phyloP scores from a whole-genome alignment of 148 eudicot genomes.

The Camellia lanceoleosa region DNA sequence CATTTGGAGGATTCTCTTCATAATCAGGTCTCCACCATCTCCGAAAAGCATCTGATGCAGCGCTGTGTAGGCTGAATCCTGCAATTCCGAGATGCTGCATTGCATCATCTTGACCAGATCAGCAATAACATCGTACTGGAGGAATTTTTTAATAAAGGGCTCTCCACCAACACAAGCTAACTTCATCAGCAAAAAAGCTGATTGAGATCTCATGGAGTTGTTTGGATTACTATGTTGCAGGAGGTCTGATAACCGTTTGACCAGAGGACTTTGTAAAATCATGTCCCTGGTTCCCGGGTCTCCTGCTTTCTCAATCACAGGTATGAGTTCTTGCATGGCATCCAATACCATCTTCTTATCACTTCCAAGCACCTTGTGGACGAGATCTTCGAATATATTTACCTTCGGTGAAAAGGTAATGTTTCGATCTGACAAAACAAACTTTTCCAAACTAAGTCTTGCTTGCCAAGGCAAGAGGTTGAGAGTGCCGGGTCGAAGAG shows the following conservation, averaged over 20 bases:
- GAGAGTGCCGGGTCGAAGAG: slow-evolving; percentile 10
- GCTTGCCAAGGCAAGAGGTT: slow-evolving; percentile 17
- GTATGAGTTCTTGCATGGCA: slow-evolving; percentile 19
- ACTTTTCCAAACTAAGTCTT: slow-evolving; percentile 11
- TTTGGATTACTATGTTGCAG: slow-evolving; percentile 1
- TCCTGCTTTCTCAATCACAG: slow-evolving; percentile 14
- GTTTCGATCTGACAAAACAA: slow-evolving; percentile 6
- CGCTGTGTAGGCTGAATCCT: slow-evolving; percentile 15
- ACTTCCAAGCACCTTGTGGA: slow-evolving; percentile 1
- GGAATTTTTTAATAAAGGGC: slow-evolving; percentile 6
- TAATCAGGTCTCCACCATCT: slow-evolving; percentile 3
- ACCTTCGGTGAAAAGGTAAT: not conserved
- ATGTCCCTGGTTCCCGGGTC: slow-evolving; percentile 3
- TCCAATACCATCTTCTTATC: slow-evolving; percentile 3
- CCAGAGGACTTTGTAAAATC: slow-evolving; percentile 12
- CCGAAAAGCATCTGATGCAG: slow-evolving; percentile 17
- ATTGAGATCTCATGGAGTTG: slow-evolving; percentile 5
- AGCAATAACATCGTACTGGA: slow-evolving; percentile 10
- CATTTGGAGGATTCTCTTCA: slow-evolving; percentile 1
- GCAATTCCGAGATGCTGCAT: slow-evolving; percentile 8
- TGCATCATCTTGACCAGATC: slow-evolving; percentile 19
- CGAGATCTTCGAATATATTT: slow-evolving; percentile 9
- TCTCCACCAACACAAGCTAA: slow-evolving; percentile 14
- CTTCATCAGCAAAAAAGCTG: slow-evolving; percentile 18
- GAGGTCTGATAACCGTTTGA: slow-evolving; percentile 10